Evolutionary conservation across 1,284 basidiomycete species (phyloP).

Genomic region (Moesziomyces sp.): DNA sequence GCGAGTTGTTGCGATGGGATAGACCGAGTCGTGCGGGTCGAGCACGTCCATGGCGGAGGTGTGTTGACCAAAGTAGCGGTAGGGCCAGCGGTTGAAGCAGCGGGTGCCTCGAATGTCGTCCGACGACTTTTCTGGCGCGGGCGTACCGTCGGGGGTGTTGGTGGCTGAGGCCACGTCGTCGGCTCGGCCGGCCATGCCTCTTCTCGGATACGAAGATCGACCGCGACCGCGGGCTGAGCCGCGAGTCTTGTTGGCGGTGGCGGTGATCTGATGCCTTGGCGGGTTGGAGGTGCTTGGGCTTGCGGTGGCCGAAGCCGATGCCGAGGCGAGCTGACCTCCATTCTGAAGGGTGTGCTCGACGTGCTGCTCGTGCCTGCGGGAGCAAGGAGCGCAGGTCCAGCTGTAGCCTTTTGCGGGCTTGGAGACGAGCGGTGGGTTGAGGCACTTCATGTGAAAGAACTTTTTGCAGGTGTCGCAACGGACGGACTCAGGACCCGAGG

Average conservation of each 20-base stretch:
- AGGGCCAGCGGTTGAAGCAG: conserved; percentile 91
- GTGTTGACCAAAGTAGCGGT: conserved; percentile 92
- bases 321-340: conserved; percentile 29
- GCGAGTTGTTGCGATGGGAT: conserved; percentile 87
- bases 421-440: conserved; percentile 89
- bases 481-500: conserved; percentile 77
- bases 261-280: conserved; percentile 25
- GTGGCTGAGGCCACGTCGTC: conserved; percentile 33
- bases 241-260: conserved; percentile 21
- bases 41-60: conserved; percentile 75
- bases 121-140: conserved; percentile 43
- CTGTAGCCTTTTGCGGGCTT: conserved; percentile 97
- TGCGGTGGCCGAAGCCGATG: conserved; percentile 13
- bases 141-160: conserved; percentile 42
- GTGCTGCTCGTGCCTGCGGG: conserved; percentile 85
- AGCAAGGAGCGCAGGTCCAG: conserved; percentile 96
- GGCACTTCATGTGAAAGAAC: conserved; percentile 94
- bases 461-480: conserved; percentile 92
- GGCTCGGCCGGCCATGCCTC: conserved; percentile 22
- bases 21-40: conserved; percentile 94
- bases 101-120: conserved; percentile 72
- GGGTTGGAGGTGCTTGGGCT: conserved; percentile 15
- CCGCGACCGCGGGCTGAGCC: conserved; percentile 30
- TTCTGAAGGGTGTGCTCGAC: conserved; percentile 73
- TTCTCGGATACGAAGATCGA: conserved; percentile 14